Evolutionary conservation across 768 basidiomycete genomes (phyloP), one percentile per base, ranked within the genome.

Genomic region (Tulasnella sp.): DNA sequence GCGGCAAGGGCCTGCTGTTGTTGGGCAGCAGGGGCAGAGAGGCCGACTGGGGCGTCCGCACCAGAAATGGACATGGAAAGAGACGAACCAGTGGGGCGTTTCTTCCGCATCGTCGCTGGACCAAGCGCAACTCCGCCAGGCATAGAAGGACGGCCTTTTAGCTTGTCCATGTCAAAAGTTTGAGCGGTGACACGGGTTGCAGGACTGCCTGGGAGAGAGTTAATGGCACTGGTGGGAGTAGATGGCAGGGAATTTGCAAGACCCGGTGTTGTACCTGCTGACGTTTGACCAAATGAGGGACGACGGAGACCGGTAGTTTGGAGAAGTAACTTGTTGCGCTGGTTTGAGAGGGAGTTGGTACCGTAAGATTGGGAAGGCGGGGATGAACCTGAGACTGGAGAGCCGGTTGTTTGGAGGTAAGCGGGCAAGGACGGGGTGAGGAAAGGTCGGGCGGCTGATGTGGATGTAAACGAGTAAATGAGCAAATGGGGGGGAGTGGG

Each of bases 361-460:
- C 37, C 27, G 36, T 29, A 54, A 8, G 35, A 54, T 23, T 27
- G 37, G 15, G 52, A 40, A 11, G 52, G 39, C 29, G 52, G 29
- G 25, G 52, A 39, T 9, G 52, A 36, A 14, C 37, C 29, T 21
- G 52, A 39, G 11, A 40, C 29, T 17, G 52, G 36, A 40, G 39
- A 36, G 52, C 52, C 39, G 25, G 52, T 39, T 36, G 52, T 40
- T 27, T 27, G 52, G 25, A 54, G 35, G 36, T 40, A 14, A 11
- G 39, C 11, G 39, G 52, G 39, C 17, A 54, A 39, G 52, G 52
- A 40, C 12, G 35, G 52, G 37, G 52, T 39, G 52, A 54, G 52
- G 29, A 54, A 39, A 40, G 37, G 23, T 14, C 17, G 37, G 6
- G 35, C 37, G 25, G 52, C 52, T 40, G 52, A 27, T n/a, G 12